Evolutionary conservation across 2,329 filamentous ascomycete species (phyloP).

Genomic region (Coniella vitis): DNA sequence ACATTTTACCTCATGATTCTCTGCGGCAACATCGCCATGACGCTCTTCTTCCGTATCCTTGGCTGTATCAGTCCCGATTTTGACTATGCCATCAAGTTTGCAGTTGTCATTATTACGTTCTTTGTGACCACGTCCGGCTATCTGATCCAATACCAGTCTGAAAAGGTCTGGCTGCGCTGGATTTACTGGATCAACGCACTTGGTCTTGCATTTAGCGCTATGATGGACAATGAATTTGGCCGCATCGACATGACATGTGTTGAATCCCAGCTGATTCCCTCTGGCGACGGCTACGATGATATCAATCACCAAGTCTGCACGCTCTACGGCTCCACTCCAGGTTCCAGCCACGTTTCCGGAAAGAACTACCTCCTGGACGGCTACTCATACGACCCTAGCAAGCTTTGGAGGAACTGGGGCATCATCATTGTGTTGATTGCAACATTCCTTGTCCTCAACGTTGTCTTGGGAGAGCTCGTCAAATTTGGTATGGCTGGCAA

Average conservation of each 20-base stretch:
- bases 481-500: conserved; percentile 77
- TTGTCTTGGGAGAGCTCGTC: conserved; percentile 70
- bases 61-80: conserved; percentile 74
- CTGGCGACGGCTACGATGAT: conserved; percentile 61
- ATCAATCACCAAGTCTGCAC: conserved; percentile 77
- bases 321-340: conserved; percentile 62
- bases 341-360: conserved; percentile 58
- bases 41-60: conserved; percentile 68
- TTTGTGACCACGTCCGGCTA: conserved; percentile 78
- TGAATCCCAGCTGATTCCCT: conserved; percentile 61
- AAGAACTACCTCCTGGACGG: conserved; percentile 59
- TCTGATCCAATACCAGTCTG: conserved; percentile 69
- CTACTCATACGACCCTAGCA: conserved; percentile 58
- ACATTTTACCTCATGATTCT: conserved; percentile 68
- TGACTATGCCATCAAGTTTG: conserved; percentile 78
- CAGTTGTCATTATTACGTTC: conserved; percentile 71
- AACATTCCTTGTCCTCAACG: conserved; percentile 69
- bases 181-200: conserved; percentile 72
- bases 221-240: conserved; percentile 86
- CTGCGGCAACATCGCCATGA: conserved; percentile 64
- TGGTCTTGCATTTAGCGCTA: conserved; percentile 64
- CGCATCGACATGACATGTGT: conserved; percentile 63
- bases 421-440: conserved; percentile 72
- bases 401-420: conserved; percentile 79
- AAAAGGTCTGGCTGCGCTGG: conserved; percentile 74